Conservation (phyloP, 306 rosid species). For the Rosa rugosa region DNA sequence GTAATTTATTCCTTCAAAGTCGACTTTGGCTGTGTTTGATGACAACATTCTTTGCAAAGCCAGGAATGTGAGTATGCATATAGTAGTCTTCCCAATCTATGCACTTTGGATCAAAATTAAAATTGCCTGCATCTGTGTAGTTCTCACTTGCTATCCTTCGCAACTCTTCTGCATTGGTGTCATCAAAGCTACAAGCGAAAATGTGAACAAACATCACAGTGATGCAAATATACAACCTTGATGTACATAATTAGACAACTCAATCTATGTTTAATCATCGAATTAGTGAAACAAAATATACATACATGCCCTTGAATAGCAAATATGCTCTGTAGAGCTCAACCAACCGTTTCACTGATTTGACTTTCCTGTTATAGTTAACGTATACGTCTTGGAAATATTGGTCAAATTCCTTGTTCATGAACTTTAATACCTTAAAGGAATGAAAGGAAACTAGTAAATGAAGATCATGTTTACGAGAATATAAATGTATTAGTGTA, state of each 20-base stretch:
- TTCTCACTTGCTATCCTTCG: background rate
- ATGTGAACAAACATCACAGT: too few relatives aligned
- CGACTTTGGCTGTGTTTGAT: background rate
- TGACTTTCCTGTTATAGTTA: background rate
- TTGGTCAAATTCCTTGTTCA: background rate
- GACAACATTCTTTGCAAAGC: constrained; percentile 26
- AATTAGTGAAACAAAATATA: background rate
- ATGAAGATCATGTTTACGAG: too few relatives aligned
- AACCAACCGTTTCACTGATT: constrained; percentile 13
- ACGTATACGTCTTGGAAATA: constrained; percentile 1
- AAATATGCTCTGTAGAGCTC: constrained; percentile 35
- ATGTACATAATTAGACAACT: too few relatives aligned
- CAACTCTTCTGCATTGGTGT: constrained; percentile 36
- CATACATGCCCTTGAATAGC: constrained; percentile 39
- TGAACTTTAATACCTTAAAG: constrained; percentile 33
- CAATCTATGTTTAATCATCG: background rate
- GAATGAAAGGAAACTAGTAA: background rate
- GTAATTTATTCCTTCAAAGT: too few relatives aligned
- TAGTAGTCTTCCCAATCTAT: constrained; percentile 46
- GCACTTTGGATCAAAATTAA: constrained; percentile 31
- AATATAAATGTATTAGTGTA: too few relatives aligned
- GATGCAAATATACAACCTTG: too few relatives aligned
- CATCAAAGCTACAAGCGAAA: constrained; percentile 29
- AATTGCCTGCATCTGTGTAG: background rate
- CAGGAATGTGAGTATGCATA: constrained; percentile 41